Percentiles rank a stretch among this genome's conserved stretches.
Evolutionary conservation across 192 early-diverging fungal species (phyloP).

Genomic region (Neocallimastix lanati): DNA sequence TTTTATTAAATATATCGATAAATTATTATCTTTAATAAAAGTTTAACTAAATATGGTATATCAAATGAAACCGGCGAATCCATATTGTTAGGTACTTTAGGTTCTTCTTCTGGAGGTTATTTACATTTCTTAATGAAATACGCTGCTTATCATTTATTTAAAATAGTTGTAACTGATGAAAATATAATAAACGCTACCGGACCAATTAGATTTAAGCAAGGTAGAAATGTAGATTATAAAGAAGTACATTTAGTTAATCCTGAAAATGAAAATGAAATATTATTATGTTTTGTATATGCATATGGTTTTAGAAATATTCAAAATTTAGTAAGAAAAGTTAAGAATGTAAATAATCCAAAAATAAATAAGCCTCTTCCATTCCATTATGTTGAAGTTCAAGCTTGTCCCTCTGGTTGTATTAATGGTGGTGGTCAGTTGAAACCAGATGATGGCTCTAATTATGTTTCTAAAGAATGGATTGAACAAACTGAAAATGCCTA

Average conservation of each 20-base stretch:
- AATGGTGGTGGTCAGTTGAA: conserved; percentile 94
- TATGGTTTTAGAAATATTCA: conserved; percentile 98
- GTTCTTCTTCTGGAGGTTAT: conserved; percentile 80
- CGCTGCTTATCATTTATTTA: conserved; percentile 63
- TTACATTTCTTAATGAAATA: conserved; percentile 71
- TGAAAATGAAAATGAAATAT: conserved; percentile 5
- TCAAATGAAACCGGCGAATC: conserved; percentile 4
- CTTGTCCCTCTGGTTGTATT: conserved; percentile 90
- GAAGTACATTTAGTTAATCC: conserved; percentile 40
- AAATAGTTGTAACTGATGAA: conserved; percentile 1
- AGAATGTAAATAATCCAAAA: conserved; percentile 15
- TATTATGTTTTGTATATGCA: conserved; percentile 63
- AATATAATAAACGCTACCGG: not conserved
- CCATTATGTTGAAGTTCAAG: conserved; percentile 93
- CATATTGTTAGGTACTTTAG: conserved; percentile 38
- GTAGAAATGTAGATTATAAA: conserved; percentile 66
- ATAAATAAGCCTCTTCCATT: conserved; percentile 35
- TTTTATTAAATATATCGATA: too few relatives aligned
- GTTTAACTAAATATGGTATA: not conserved
- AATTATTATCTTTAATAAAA: conserved; percentile 5
- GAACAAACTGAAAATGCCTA: conserved; percentile 48
- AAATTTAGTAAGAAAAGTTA: conserved; percentile 91
- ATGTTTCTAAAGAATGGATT: conserved; percentile 58
- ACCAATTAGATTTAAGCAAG: conserved; percentile 12
- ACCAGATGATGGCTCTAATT: conserved; percentile 16